A percentile compares a stretch with the other conserved stretches of the same genome.
Conservation (phyloP, 139 green algal species). For the Chlorella sp. region DNA sequence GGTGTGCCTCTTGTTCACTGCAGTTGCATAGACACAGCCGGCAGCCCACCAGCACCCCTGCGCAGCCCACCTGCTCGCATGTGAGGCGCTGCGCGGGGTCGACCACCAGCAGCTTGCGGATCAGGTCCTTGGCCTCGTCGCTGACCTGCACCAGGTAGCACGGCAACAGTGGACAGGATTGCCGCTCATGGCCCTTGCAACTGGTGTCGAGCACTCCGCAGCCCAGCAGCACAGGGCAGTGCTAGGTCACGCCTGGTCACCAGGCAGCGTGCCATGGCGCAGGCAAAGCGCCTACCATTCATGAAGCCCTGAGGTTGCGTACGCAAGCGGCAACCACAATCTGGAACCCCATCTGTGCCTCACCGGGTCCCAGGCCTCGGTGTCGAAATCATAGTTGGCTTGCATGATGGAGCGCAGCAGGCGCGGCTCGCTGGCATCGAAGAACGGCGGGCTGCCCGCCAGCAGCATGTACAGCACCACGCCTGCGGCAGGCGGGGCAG, state of each 20-base stretch:
- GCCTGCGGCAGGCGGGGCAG: not conserved
- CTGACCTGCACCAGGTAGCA: constrained; percentile 4
- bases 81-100: constrained; percentile 12
- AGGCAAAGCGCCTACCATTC: too few species aligned
- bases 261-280: too few species aligned
- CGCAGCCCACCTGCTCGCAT: constrained; percentile 10
- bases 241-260: too few species aligned
- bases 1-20: not conserved
- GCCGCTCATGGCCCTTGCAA: too few species aligned
- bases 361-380: constrained; percentile 84
- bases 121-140: constrained; percentile 20
- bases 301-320: too few species aligned
- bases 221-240: too few species aligned
- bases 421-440: constrained; percentile 81
- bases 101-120: constrained; percentile 27
- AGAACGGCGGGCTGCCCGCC: constrained; percentile 35
- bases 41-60: too few species aligned
- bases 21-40: not conserved
- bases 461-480: constrained; percentile 37
- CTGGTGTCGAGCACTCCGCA: too few species aligned
- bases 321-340: too few species aligned
- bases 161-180: not conserved
- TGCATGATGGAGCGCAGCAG: constrained; percentile 86
- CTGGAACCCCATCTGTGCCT: not conserved
- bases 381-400: constrained; percentile 73